Base-by-base conservation (phyloP, 1,139 yeast species). In the Kodamaea arcana region DNA sequence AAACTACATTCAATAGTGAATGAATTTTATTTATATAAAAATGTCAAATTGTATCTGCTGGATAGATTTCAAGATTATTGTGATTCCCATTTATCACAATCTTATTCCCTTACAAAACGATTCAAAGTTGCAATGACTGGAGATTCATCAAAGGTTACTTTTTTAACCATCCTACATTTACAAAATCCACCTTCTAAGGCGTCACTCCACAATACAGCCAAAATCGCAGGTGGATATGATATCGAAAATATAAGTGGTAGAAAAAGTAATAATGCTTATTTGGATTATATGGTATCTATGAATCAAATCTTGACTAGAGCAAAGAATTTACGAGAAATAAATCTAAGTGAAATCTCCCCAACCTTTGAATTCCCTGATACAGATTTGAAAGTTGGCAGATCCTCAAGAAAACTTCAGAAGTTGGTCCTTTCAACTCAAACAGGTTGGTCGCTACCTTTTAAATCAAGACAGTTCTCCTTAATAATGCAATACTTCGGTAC, bases 381-480 rank as follows among this genome's bases (percentile, higher is more conserved):
- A 11, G 26, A 10, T 24, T 14, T 14, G 8, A 26, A 26, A 15
- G 12, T 15, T 26, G 18, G 18, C n/a, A 26, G 8, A 14, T 6
- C n/a, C 8, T 26, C 29, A 5, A 26, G 29, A 26, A 15, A 8
- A 2, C 46, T 65, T 3, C 34, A 36, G 3, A 39, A 32, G 11
- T 40, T 69, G 27, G 48, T 52, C 2, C 46, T 73, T 2, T 58
- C 63, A 13, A 64, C 75, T 0, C 74, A 73, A 40, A 44, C 64
- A 0, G 78, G 78, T 1, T 72, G 78, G 78, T 62, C 67, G 13
- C 60, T 70, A 21, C 69, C 73, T 1, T 57, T 78, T 42, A 64
- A 72, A 39, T 56, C 42, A 26, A 31, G 38, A 20, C 54, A 47
- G 26, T 24, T 54, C 4, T 40, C 54, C 10, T 65, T 27, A 43